Evolutionary conservation across 306 rosid genomes (phyloP), one percentile per base, ranked within the genome.

Genomic region (Benincasa hispida): DNA sequence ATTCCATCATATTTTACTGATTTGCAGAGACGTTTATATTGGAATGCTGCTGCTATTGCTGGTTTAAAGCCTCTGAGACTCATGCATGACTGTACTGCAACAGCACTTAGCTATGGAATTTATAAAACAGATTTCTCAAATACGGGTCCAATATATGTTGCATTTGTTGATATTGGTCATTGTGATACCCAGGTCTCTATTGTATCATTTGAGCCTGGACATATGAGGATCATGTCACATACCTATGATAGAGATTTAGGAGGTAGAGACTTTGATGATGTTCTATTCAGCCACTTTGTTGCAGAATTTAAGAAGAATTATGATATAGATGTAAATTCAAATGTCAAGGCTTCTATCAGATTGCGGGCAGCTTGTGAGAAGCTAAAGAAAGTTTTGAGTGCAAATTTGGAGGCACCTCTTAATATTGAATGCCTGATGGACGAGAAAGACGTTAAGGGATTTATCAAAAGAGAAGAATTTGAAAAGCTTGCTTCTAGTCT

Each of bases 341-440:
- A 86, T 74, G 85, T 75, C 86, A 91, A 88, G 86, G 98, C 96
- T 18, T 78, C 92, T 51, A 78, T 87, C 79, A 90, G 98, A 86
- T 86, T 95, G 51, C 88, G 83, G 70, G 86, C 88, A 42, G 96
- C 98, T 13, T 95, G 99, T 47, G 99, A 95, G 85, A 95, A 92
- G 88, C 77, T 92, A 81, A 95, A 95, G 92, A 92, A 92, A 76
- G 97, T 95, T 81, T 77, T 95, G 88, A 95, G 99, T 82, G 99
- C 98, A 66, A 95, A 95, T 86, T 81, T 83, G 1, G 99, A 90
- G 89, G 99, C 97, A 73, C 91, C 98, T 82, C 88, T 95, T 75
- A 95, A 87, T 73, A 95, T 95, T 1, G 99, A 95, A 86, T 95
- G 99, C 77, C 81, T 95, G 79, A 89, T 95, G 99, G 99, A 95